Evolutionary conservation across 805 yeast species (phyloP).

Genomic region (Wickerhamiella parazyma): DNA sequence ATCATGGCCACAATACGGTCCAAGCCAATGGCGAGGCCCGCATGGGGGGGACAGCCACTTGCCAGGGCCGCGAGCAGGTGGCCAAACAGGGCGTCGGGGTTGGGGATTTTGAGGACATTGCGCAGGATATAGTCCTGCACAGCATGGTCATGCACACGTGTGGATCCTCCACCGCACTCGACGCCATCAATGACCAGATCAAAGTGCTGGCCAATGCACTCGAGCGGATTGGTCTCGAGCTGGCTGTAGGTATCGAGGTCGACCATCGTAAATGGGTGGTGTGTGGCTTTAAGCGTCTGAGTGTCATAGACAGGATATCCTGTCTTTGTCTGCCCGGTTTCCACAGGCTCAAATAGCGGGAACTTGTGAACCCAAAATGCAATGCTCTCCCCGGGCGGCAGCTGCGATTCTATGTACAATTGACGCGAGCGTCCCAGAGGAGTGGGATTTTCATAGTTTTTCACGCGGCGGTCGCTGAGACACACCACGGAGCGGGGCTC

Average conservation of each 20-base stretch:
- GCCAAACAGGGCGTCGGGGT: slow-evolving; percentile 60
- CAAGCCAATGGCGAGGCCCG: slow-evolving; percentile 91
- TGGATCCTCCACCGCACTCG: slow-evolving; percentile 94
- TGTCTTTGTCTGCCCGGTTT: slow-evolving; percentile 14
- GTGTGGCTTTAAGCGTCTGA: slow-evolving; percentile 50
- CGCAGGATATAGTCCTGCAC: slow-evolving; percentile 64
- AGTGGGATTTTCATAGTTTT: slow-evolving; percentile 79
- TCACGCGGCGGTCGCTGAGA: slow-evolving; percentile 53
- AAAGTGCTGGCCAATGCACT: slow-evolving; percentile 78
- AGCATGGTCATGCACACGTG: slow-evolving; percentile 79
- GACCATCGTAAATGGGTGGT: slow-evolving; percentile 97
- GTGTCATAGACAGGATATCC: slow-evolving; percentile 52
- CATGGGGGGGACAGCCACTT: slow-evolving; percentile 97
- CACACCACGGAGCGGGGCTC: slow-evolving; percentile 63
- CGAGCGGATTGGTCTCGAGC: slow-evolving; percentile 41
- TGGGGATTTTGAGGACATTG: slow-evolving; percentile 41
- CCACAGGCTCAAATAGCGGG: slow-evolving; percentile 71
- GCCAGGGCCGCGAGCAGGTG: slow-evolving; percentile 71
- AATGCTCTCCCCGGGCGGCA: slow-evolving; percentile 23
- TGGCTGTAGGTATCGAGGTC: slow-evolving; percentile 50
- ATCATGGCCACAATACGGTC: slow-evolving; percentile 90
- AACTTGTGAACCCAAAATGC: slow-evolving; percentile 75
- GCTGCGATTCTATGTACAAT: slow-evolving; percentile 44
- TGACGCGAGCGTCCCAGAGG: slow-evolving; percentile 84
- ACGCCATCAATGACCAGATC: slow-evolving; percentile 90